Conservation (phyloP, 768 basidiomycete species). For the Naematelia encephala region DNA sequence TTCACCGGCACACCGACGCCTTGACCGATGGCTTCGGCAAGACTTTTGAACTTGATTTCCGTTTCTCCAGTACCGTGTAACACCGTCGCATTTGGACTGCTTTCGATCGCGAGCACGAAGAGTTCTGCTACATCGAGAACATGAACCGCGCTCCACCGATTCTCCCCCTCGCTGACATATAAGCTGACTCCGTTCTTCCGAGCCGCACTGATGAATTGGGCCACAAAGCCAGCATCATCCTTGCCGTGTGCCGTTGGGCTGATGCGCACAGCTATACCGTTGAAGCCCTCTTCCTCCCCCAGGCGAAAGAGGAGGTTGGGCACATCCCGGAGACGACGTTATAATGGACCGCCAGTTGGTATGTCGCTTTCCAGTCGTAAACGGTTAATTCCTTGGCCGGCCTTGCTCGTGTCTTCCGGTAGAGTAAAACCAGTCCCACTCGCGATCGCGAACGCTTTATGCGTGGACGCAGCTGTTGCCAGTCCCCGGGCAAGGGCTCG, state of each 20-base stretch:
- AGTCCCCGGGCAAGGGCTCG: neutral
- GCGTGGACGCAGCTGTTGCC: neutral
- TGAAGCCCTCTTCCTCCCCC: neutral
- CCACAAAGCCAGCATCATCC: neutral
- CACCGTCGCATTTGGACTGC: constrained; percentile 1
- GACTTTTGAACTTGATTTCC: constrained; percentile 10
- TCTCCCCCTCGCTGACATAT: constrained; percentile 20
- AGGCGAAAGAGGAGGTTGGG: neutral
- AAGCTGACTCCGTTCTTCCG: neutral
- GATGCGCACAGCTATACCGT: neutral
- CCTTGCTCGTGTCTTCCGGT: neutral
- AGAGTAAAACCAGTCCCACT: neutral
- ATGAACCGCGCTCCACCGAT: constrained; percentile 23
- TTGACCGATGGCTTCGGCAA: constrained; percentile 20
- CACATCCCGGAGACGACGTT: neutral
- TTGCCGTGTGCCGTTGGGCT: neutral
- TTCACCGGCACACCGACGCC: constrained; percentile 13
- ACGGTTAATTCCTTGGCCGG: neutral
- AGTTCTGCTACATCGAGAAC: constrained; percentile 17
- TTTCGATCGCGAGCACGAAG: constrained; percentile 26
- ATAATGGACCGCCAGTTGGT: neutral
- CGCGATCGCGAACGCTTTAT: neutral
- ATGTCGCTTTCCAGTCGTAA: neutral
- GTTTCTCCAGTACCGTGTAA: constrained; percentile 28
- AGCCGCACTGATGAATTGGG: neutral